Conservation (phyloP, 768 basidiomycete species). For the Podaxis rugospora region DNA sequence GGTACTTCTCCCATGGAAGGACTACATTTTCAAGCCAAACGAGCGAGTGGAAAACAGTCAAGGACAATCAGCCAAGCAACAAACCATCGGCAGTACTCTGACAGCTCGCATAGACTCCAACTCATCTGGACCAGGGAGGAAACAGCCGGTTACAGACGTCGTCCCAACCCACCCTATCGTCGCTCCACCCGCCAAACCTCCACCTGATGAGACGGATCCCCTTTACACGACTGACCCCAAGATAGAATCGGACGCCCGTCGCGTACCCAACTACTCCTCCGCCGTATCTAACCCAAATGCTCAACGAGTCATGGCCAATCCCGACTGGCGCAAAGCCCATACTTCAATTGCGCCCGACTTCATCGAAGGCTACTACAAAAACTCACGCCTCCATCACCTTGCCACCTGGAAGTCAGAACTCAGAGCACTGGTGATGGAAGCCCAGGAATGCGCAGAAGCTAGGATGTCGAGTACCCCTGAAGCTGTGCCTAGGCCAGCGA, state of each 20-base stretch:
- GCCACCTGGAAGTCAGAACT: conserved; percentile 92
- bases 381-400: conserved; percentile 90
- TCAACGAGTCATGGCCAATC: conserved; percentile 73
- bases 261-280: conserved; percentile 62
- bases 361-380: conserved; percentile 77
- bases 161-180: background rate
- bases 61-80: conserved; percentile 38
- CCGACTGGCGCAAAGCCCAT: conserved; percentile 82
- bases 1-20: conserved; percentile 72
- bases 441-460: conserved; percentile 65
- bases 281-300: conserved; percentile 69
- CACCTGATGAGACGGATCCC: conserved; percentile 21
- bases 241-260: conserved; percentile 36
- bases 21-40: conserved; percentile 57
- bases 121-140: background rate
- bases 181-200: background rate
- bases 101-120: background rate
- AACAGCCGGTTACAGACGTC: background rate
- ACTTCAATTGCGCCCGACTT: conserved; percentile 86
- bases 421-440: conserved; percentile 70
- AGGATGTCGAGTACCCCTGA: conserved; percentile 13
- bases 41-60: conserved; percentile 46
- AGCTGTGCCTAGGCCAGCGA: conserved; percentile 14
- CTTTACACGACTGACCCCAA: conserved; percentile 37
- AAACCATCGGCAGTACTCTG: conserved; percentile 18